These are phyloP conservation scores for Blakeslea trispora DNA, from an alignment of 371 early-diverging fungal genomes.

Conservation along the genomic window DNA sequence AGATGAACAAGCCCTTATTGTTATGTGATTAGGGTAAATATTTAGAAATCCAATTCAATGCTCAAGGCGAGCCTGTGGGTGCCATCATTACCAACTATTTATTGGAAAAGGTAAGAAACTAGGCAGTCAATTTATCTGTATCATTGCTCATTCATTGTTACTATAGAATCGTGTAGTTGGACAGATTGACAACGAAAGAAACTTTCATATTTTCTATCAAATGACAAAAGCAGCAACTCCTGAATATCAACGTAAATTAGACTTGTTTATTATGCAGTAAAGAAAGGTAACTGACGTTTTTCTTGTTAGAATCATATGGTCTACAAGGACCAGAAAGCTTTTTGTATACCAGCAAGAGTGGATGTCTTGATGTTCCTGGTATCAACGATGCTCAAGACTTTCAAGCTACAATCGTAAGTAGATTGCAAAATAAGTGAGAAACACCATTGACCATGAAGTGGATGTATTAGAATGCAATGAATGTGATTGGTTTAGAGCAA, in stretches of 20 bases:
- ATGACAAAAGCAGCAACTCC: conserved; percentile 79
- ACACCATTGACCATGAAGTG: background rate
- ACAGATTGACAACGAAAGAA: conserved; percentile 94
- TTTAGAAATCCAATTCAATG: conserved; percentile 96
- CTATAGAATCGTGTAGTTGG: conserved; percentile 89
- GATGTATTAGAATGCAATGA: conserved; percentile 70
- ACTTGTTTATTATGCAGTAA: background rate
- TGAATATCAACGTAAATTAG: conserved; percentile 63
- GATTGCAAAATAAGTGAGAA: too few relatives aligned
- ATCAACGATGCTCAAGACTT: conserved; percentile 83
- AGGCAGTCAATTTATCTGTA: background rate
- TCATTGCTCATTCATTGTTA: background rate
- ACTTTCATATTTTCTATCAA: conserved; percentile 98
- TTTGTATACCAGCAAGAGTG: conserved; percentile 72
- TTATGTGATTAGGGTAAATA: conserved; percentile 86
- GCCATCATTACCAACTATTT: conserved; percentile 98
- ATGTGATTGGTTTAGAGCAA: conserved; percentile 72
- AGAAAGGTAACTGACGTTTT: background rate
- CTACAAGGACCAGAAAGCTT: conserved; percentile 83
- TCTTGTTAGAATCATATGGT: conserved; percentile 65
- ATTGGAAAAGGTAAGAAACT: conserved; percentile 85
- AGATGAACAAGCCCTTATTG: background rate
- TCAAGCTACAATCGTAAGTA: conserved; percentile 65
- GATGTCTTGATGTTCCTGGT: conserved; percentile 78
- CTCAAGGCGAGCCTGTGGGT: conserved; percentile 93